Base-by-base conservation (phyloP, 345 rosid species). In the Luvunga scandens region DNA sequence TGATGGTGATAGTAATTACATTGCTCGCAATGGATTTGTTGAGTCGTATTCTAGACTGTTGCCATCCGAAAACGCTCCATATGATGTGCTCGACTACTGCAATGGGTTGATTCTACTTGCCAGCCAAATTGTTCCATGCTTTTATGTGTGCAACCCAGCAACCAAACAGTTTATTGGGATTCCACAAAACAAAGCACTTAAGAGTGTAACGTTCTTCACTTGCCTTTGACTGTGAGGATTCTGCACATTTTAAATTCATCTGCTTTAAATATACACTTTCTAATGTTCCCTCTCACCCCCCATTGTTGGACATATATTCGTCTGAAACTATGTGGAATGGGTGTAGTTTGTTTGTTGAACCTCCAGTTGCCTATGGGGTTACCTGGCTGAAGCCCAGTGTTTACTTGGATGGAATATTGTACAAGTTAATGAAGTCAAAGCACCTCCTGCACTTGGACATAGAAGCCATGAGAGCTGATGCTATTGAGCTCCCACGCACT, bases 41-140 rank as follows among this genome's bases (percentile, higher is more conserved):
- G 19, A 6, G 57, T 39, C 24, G 18, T 70, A 13, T 25, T 70
- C 39, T 7, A 63, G 45, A 27, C 33, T 67, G 2, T 31, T 73
- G 64, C 77, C 77, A 6, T 39, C 63, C 1, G 9, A 28, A 22
- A n/a, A 22, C 14, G 30, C 39, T 4, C n/a, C 30, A 0, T 21
- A 21, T 16, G 61, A 79, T 28, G 10, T 66, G 8, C 56, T 66
- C 6, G 73, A 73, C 45, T 56, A 77, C 27, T 79, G 78, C 68
- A 79, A 73, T 24, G 72, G 81, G 18, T 65, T 79, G 56, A 45
- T 79, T 25, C 65, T 79, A 14, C 75, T 79, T 65, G 45, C 28
- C 14, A 56, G 38, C 28, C 16, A n/a, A 2, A 36, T n/a, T 24
- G 38, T 72, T 9, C 73, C 33, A 0, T 18, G 45, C 28, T 79